Base-by-base conservation (phyloP, 2,329 filamentous ascomycete species). In the Talaromyces albobiverticillius region DNA sequence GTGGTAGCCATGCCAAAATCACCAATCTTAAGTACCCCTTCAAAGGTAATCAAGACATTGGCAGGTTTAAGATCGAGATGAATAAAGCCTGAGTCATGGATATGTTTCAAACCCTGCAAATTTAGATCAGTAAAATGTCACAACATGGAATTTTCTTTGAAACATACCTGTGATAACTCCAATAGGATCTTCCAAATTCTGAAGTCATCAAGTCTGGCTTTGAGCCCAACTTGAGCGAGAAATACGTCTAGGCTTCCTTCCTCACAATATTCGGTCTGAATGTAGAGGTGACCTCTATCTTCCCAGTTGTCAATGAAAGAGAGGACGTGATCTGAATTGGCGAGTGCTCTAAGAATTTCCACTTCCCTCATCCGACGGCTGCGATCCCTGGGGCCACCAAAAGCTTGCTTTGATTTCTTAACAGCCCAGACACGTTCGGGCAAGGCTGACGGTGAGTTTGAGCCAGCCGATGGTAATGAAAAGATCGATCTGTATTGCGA, bases 141-240 rank as follows among this genome's bases (percentile, higher is more conserved):
- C 51, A 3, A 20, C 5, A 16, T 3, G 20, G 6, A 40, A 7
- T 18, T 36, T 32, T 7, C 23, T 57, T 43, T n/a, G n/a, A 78
- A 16, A 46, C 87, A 74, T 82, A 94, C 90, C 78, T 88, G 77
- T 64, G 86, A 82, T 56, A 96, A 74, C 70, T 99, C 94, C 40
- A 96, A 82, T 63, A 97, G 77, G 55, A 97, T 93, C 76, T 99
- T 99, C 90, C 94, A 99, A 71, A 97, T 96, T 58, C 94, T 84
- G 74, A 99, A 99, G 70, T 97, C 94, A 71, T 99, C 94, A 60
- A 99, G 76, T 62, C 93, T 84, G 45, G 90, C 92, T 67, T 89
- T 90, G 57, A 87, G 81, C 22, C 94, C 94, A 57, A 90, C 84
- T 55, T 88, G 83, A n/a, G 84, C 82, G 26, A 99, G 79, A 67